A percentile compares a stretch with the other conserved stretches of the same genome.
Evolutionary conservation across 2,329 filamentous ascomycete genomes (phyloP).

Genomic region (Botrytis hyacinthi): DNA sequence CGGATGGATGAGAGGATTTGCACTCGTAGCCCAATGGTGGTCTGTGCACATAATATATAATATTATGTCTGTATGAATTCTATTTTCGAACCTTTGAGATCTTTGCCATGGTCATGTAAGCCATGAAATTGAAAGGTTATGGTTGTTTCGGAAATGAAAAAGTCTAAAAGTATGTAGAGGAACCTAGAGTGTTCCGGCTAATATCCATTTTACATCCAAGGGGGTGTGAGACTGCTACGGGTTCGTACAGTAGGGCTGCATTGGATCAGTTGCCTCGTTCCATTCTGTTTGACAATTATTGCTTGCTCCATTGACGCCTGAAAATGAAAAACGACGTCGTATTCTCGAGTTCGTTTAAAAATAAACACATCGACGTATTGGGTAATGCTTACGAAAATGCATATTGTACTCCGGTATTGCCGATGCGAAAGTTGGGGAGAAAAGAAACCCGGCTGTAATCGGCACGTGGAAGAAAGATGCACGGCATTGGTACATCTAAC

Average conservation of each 20-base stretch:
- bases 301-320: background rate
- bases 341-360: conserved; percentile 5
- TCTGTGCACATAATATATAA: conserved; percentile 10
- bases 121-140: background rate
- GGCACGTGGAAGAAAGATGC: background rate
- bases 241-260: conserved; percentile 10
- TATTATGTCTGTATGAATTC: background rate
- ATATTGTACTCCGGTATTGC: background rate
- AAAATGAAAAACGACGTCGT: conserved; percentile 4
- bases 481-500: background rate
- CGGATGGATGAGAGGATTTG: background rate
- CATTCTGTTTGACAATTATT: conserved; percentile 11
- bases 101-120: background rate
- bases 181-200: background rate
- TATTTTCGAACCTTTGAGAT: conserved; percentile 14
- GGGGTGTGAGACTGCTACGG: conserved; percentile 5
- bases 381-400: conserved; percentile 14
- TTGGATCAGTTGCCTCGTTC: background rate
- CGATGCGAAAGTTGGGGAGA: background rate
- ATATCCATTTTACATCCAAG: conserved; percentile 1
- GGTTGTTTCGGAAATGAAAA: background rate
- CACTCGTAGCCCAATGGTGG: background rate
- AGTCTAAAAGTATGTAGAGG: background rate
- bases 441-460: background rate
- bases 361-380: background rate